Base-by-base conservation (phyloP, 805 yeast species). In the Pichia deserticola region DNA sequence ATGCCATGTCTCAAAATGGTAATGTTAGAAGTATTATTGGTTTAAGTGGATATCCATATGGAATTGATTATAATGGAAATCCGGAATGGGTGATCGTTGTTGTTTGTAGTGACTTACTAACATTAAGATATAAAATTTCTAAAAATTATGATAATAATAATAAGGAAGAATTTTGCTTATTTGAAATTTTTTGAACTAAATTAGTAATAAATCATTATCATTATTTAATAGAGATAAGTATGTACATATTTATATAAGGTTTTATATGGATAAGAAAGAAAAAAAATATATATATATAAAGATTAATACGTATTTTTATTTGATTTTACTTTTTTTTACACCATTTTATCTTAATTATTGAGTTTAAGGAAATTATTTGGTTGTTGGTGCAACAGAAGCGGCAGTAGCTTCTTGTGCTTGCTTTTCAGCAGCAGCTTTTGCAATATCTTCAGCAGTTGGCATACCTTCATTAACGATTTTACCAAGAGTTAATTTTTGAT, bases 381-480 rank as follows among this genome's bases (percentile, higher is more conserved):
- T 11, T 20, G 20, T 20, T 13, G 48, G 39, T 6, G 44, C 33
- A 37, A 34, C 27, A 11, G 45, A 29, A 36, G 41, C 33, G 10
- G 47, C 36, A 30, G 44, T 42, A 37, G 45, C 39, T 12, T 44
- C 48, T 35, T 44, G 48, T 4, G 51, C 49, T 49, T 49, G 46
- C 20, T 49, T 49, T 35, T 51, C 63, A 42, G 66, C 67, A 52
- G 67, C 70, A 49, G 67, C 68, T 53, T 59, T 63, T 25, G 71
- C 71, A 51, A 68, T 62, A 57, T 82, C 87, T 67, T 85, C 93
- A 47, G 89, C 84, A 39, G 78, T 74, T 58, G 92, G 90, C 57
- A 82, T 72, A 56, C 88, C 95, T 62, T 89, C 95, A 57, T 86
- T 85, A 47, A 89, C 81, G 59, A 87, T 75, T 71, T 88, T 89